Evolutionary conservation across 140 eudicot species (phyloP).

Genomic region (Cichorium intybus): DNA sequence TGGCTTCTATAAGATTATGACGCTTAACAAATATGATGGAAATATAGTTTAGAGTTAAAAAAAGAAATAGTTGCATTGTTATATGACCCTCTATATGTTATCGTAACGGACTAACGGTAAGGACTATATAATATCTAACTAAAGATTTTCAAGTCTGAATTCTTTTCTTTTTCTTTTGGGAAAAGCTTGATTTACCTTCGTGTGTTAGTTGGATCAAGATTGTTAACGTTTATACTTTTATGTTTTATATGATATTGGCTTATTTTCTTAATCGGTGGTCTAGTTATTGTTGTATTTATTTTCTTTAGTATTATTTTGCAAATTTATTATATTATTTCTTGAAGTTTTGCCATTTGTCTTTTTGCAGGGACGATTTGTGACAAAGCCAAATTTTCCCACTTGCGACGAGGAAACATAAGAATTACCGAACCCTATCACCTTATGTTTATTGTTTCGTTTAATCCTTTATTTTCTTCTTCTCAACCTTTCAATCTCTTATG

Average conservation of each 20-base stretch:
- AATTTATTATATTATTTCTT: neutral
- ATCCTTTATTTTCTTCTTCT: conserved; percentile 14
- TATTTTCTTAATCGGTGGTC: neutral
- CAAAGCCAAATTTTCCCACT: conserved; percentile 17
- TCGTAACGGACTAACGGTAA: too few relatives aligned
- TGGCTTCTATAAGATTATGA: too few relatives aligned
- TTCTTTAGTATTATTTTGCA: neutral
- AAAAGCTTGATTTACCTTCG: too few relatives aligned
- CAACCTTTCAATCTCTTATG: conserved; percentile 5
- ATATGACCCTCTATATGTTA: too few relatives aligned
- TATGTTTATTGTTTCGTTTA: neutral
- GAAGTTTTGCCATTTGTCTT: neutral
- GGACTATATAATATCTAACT: too few relatives aligned
- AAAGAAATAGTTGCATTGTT: too few relatives aligned
- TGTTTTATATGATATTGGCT: neutral
- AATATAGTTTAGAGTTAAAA: too few relatives aligned
- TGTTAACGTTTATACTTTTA: neutral
- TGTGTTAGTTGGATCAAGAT: too few relatives aligned
- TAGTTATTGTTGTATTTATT: neutral
- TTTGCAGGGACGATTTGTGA: conserved; percentile 40
- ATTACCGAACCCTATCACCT: conserved; percentile 1
- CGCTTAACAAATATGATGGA: too few relatives aligned
- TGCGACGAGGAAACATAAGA: conserved; percentile 12
- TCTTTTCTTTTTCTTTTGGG: too few relatives aligned
- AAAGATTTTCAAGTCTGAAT: too few relatives aligned